phyloP scores from a whole-genome alignment of 2,329 filamentous ascomycete genomes.

The Huntiella decipiens region DNA sequence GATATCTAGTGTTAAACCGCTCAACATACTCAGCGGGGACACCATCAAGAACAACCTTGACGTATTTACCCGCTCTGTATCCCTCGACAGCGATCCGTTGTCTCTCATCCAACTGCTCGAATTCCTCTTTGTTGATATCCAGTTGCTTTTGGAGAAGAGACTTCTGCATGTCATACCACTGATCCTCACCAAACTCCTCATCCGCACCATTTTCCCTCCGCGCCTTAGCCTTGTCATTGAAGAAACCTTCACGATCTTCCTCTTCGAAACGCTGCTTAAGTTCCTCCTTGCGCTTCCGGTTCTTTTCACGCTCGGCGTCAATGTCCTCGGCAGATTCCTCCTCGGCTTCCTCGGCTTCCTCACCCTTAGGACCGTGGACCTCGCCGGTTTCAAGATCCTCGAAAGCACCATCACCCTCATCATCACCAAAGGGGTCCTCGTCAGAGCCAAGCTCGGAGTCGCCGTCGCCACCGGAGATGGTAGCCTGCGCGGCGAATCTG shows the following conservation, averaged over 20 bases:
- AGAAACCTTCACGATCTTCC: conserved; percentile 90
- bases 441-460: conserved; percentile 35
- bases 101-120: conserved; percentile 66
- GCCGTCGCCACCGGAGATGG: conserved; percentile 15
- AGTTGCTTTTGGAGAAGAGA: conserved; percentile 86
- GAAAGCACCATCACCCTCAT: conserved; percentile 63
- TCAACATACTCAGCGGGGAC: conserved; percentile 81
- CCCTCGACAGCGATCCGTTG: conserved; percentile 77
- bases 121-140: conserved; percentile 91
- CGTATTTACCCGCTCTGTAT: conserved; percentile 80
- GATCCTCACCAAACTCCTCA: conserved; percentile 85
- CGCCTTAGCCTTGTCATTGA: conserved; percentile 69
- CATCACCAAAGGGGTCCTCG: conserved; percentile 31
- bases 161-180: conserved; percentile 98
- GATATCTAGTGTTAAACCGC: conserved; percentile 63
- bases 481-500: conserved; percentile 51
- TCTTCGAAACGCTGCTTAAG: conserved; percentile 88
- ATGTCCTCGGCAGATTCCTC: conserved; percentile 33
- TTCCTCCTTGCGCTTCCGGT: conserved; percentile 84
- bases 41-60: conserved; percentile 70
- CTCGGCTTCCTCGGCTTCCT: conserved; percentile 13
- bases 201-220: conserved; percentile 47
- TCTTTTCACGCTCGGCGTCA: conserved; percentile 78
- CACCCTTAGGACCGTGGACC: conserved; percentile 24
- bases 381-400: conserved; percentile 72